phyloP scores from a whole-genome alignment of 164 flowering plant genomes.

The Nymphaea thermarum region DNA sequence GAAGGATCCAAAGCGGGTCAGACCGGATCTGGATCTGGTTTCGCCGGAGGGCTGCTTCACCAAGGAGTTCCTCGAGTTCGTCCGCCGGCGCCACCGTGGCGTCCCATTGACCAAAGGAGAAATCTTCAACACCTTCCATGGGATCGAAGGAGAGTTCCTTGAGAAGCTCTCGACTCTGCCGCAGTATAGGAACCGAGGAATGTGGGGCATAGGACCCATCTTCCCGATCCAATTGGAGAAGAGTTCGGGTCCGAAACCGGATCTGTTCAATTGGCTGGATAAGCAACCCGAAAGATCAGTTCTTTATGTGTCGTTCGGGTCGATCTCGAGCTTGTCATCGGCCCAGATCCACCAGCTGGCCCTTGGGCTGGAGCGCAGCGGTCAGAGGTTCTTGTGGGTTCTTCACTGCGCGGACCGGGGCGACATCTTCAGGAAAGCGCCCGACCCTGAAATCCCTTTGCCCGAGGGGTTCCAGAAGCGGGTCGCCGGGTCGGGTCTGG shows the following conservation, averaged over 20 bases:
- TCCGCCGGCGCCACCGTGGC: background rate
- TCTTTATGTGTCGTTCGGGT: conserved; percentile 47
- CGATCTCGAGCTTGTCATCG: conserved; percentile 23
- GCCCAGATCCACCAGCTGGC: conserved; percentile 42
- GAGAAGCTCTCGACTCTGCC: conserved; percentile 14
- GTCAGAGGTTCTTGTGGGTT: conserved; percentile 50
- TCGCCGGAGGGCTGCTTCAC: background rate
- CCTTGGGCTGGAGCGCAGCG: conserved; percentile 32
- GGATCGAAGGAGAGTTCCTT: conserved; percentile 29
- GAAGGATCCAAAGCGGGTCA: background rate
- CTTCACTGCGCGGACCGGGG: conserved; percentile 47
- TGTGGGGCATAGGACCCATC: conserved; percentile 47
- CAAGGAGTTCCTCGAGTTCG: background rate
- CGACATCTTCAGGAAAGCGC: background rate
- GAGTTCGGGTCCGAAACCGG: background rate
- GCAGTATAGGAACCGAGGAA: conserved; percentile 24
- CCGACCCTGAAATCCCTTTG: conserved; percentile 8
- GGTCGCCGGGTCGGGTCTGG: conserved; percentile 20
- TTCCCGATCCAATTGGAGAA: background rate
- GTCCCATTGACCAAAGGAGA: conserved; percentile 15
- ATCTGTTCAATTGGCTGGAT: conserved; percentile 44
- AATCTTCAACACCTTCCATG: conserved; percentile 34
- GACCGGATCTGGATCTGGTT: background rate
- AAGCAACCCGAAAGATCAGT: conserved; percentile 31
- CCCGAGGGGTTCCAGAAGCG: conserved; percentile 45